A percentile compares a stretch with the other conserved stretches of the same genome.
These are phyloP conservation scores for Hymenoscyphus infarciens DNA, from an alignment of 2,329 filamentous ascomycete species.

Conservation along the genomic window DNA sequence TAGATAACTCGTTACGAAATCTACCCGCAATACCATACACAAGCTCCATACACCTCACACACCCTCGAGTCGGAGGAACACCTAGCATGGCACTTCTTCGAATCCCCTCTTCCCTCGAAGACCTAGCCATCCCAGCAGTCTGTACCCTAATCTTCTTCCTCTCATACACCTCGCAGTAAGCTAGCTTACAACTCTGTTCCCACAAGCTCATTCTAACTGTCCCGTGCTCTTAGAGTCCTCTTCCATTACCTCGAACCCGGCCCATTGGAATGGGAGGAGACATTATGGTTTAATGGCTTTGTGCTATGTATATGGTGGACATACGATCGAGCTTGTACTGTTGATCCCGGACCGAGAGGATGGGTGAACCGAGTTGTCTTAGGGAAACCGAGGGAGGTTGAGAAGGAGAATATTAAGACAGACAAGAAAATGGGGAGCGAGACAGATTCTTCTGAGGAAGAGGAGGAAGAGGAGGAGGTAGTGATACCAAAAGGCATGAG, in stretches of 20 bases:
- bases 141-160: slow-evolving; percentile 65
- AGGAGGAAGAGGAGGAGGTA: slow-evolving; percentile 3
- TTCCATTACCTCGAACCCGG: slow-evolving; percentile 61
- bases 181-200: neutral
- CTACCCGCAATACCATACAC: too few species aligned
- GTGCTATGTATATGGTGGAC: slow-evolving; percentile 63
- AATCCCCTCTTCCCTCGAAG: slow-evolving; percentile 16
- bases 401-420: slow-evolving; percentile 22
- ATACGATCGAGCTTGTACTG: slow-evolving; percentile 60
- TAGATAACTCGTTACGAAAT: too few species aligned
- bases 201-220: neutral
- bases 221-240: slow-evolving; percentile 39
- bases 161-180: slow-evolving; percentile 64
- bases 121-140: slow-evolving; percentile 66
- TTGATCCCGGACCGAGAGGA: slow-evolving; percentile 54
- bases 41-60: too few species aligned
- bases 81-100: slow-evolving; percentile 14
- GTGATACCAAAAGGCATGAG: slow-evolving; percentile 33
- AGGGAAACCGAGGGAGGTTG: slow-evolving; percentile 11
- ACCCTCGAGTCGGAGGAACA: neutral
- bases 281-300: slow-evolving; percentile 62
- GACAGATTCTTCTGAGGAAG: slow-evolving; percentile 5
- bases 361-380: slow-evolving; percentile 23
- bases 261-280: slow-evolving; percentile 55
- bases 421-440: slow-evolving; percentile 17